A percentile compares a stretch with the other conserved stretches of the same genome.
Evolutionary conservation across 768 basidiomycete genomes (phyloP).

Genomic region (Dacryopinax primogenitus): DNA sequence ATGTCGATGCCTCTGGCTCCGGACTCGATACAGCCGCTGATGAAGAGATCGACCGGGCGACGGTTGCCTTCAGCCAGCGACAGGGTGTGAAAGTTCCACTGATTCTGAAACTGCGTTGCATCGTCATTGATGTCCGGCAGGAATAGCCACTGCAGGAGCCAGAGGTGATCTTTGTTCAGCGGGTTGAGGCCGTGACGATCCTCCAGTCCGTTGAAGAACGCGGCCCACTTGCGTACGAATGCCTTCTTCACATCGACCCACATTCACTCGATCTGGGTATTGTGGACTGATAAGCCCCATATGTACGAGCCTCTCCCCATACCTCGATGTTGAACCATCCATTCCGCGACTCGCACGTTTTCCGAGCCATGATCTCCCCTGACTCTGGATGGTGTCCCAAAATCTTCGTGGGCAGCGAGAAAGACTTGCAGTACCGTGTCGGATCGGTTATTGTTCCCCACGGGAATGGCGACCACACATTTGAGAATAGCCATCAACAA

Average conservation of each 20-base stretch:
- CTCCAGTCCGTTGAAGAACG: constrained; percentile 14
- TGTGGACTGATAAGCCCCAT: constrained; percentile 23
- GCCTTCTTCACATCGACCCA: constrained; percentile 18
- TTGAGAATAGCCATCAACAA: constrained; percentile 23
- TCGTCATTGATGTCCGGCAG: constrained; percentile 13
- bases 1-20: neutral
- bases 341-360: constrained; percentile 22
- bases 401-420: constrained; percentile 4
- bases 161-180: constrained; percentile 10
- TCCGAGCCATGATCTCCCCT: constrained; percentile 25
- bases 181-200: constrained; percentile 5
- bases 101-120: constrained; percentile 1
- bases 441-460: constrained; percentile 18
- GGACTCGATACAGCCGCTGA: neutral
- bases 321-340: constrained; percentile 21
- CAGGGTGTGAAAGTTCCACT: constrained; percentile 15
- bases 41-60: neutral
- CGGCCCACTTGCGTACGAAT: constrained; percentile 12
- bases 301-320: constrained; percentile 21
- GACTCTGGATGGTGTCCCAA: constrained; percentile 20
- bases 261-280: constrained; percentile 22
- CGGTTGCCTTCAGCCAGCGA: neutral
- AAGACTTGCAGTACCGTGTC: constrained; percentile 19
- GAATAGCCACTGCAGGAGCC: constrained; percentile 16
- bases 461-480: constrained; percentile 15